phyloP scores from a whole-genome alignment of 192 early-diverging fungal genomes.

The Chytriomyces confervae region DNA sequence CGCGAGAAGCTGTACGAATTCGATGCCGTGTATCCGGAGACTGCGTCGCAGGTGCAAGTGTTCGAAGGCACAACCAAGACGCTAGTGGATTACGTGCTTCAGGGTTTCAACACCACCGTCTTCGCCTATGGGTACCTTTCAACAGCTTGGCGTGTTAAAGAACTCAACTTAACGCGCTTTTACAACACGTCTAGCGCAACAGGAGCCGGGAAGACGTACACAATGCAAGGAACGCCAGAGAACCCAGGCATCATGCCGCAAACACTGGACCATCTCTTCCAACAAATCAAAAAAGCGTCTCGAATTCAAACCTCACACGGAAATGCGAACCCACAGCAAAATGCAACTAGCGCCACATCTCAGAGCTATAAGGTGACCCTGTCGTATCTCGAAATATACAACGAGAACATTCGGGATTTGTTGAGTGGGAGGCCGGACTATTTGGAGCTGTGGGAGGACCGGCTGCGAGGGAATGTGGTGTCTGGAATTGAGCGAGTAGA shows the following conservation, averaged over 20 bases:
- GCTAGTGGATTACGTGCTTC: constrained; percentile 71
- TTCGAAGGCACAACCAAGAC: constrained; percentile 71
- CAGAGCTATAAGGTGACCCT: constrained; percentile 45
- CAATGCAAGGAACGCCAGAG: constrained; percentile 69
- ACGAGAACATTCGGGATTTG: constrained; percentile 69
- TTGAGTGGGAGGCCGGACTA: constrained; percentile 55
- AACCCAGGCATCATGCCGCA: constrained; percentile 74
- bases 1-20: constrained; percentile 75
- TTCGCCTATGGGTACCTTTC: constrained; percentile 72
- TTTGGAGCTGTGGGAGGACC: constrained; percentile 79
- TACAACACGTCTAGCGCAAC: constrained; percentile 49
- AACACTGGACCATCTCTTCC: constrained; percentile 71
- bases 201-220: constrained; percentile 89
- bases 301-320: constrained; percentile 9
- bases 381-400: constrained; percentile 64
- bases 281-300: constrained; percentile 42
- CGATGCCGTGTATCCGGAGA: constrained; percentile 78
- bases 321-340: not conserved
- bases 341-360: not conserved
- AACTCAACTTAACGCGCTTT: constrained; percentile 1
- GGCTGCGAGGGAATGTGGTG: constrained; percentile 64
- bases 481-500: constrained; percentile 66
- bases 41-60: constrained; percentile 71
- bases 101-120: constrained; percentile 87
- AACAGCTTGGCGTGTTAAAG: not conserved